A percentile compares a stretch with the other conserved stretches of the same genome.
Evolutionary conservation across 78 protist genomes (phyloP).

Genomic region (Chrysochromulina tobinii): DNA sequence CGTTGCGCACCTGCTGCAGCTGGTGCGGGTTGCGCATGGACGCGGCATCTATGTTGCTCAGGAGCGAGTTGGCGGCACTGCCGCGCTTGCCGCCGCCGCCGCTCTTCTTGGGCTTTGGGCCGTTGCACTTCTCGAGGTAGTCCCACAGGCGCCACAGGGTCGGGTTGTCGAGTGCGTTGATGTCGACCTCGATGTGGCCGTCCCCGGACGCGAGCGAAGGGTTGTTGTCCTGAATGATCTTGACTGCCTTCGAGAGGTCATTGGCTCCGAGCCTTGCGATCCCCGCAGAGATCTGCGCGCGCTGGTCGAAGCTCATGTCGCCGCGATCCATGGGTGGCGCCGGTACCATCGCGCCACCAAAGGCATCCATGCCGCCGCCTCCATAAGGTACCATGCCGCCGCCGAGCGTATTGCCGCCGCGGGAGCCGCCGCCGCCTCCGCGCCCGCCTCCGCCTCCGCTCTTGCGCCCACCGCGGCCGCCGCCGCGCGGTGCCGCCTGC

Average conservation of each 20-base stretch:
- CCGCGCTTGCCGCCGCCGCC: not conserved
- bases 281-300: not conserved
- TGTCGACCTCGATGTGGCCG: conserved; percentile 14
- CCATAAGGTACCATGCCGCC: no score
- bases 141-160: not conserved
- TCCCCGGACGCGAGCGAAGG: not conserved
- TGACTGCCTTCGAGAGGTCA: not conserved
- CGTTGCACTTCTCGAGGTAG: not conserved
- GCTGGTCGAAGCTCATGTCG: conserved; percentile 11
- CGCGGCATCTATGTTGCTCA: not conserved
- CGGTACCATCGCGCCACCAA: no score
- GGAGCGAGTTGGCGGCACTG: not conserved
- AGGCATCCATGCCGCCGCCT: no score
- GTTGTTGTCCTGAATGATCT: not conserved
- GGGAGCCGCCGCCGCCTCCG: not conserved
- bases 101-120: not conserved
- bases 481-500: no score
- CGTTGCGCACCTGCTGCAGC: no score
- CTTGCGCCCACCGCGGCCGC: no score
- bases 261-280: not conserved
- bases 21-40: not conserved
- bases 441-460: not conserved
- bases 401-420: not conserved
- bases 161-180: not conserved
- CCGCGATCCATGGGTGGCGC: not conserved